phyloP scores from a whole-genome alignment of 257 asterid genomes.

The Fraxinus americana region DNA sequence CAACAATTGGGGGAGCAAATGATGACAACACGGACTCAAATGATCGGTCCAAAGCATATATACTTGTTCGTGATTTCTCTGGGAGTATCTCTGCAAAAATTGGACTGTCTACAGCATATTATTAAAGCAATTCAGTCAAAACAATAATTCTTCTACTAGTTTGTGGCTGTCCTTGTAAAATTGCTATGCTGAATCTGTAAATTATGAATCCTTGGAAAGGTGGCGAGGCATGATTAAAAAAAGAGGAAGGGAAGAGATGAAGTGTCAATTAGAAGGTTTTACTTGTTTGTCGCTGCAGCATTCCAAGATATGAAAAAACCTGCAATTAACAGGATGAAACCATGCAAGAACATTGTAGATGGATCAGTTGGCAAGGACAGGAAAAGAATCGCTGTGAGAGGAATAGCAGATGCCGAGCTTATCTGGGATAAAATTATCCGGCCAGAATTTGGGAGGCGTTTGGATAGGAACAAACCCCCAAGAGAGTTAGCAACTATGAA shows the following conservation, averaged over 20 bases:
- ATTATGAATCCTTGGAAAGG: background rate
- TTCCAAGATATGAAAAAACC: conserved; percentile 86
- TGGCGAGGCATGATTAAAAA: background rate
- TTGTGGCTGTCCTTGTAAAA: background rate
- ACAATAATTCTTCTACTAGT: background rate
- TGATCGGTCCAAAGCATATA: conserved; percentile 73
- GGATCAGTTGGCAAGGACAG: conserved; percentile 57
- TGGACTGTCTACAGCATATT: conserved; percentile 55
- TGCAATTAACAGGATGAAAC: conserved; percentile 51
- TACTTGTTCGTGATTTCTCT: conserved; percentile 64
- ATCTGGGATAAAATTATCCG: conserved; percentile 68
- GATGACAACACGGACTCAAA: conserved; percentile 77
- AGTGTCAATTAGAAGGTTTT: conserved; percentile 25
- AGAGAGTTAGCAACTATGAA: conserved; percentile 53
- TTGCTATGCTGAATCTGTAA: background rate
- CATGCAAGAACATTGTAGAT: conserved; percentile 44
- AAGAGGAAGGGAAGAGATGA: conserved; percentile 1
- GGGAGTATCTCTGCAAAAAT: conserved; percentile 87
- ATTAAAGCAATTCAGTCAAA: conserved; percentile 8
- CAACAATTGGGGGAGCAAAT: conserved; percentile 84
- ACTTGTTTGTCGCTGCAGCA: conserved; percentile 83
- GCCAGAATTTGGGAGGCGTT: conserved; percentile 64
- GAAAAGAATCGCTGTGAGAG: conserved; percentile 67
- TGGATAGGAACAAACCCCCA: conserved; percentile 68
- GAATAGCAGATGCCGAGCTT: conserved; percentile 76